Conservation (phyloP, 768 basidiomycete species). For the Tulasnella sp. region DNA sequence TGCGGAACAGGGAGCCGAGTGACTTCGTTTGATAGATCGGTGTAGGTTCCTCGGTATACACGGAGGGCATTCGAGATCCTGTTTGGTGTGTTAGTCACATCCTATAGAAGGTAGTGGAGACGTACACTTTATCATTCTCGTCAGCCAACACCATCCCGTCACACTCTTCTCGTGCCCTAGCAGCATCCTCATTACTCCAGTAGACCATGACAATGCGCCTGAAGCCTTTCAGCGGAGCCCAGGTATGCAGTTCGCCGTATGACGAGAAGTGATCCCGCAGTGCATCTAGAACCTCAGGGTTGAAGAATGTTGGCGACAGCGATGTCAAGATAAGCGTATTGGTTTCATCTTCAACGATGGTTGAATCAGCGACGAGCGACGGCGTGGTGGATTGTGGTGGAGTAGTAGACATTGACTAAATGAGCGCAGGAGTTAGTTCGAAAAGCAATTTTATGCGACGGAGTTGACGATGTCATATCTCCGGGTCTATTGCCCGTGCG, state of each 20-base stretch:
- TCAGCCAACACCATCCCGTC: conserved; percentile 46
- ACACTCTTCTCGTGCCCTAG: conserved; percentile 50
- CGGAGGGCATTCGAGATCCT: conserved; percentile 25
- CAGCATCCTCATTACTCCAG: conserved; percentile 46
- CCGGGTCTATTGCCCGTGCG: too few relatives aligned
- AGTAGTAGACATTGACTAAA: neutral
- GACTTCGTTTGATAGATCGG: conserved; percentile 33
- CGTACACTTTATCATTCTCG: conserved; percentile 27
- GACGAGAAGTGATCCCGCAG: conserved; percentile 57
- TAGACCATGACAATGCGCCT: conserved; percentile 76
- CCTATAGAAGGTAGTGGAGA: conserved; percentile 13
- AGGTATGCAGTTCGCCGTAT: conserved; percentile 76
- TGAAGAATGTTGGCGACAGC: conserved; percentile 67
- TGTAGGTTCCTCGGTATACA: conserved; percentile 63
- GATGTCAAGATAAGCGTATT: conserved; percentile 79
- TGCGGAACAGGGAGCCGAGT: conserved; percentile 27
- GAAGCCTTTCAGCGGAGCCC: conserved; percentile 79
- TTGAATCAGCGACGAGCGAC: conserved; percentile 7
- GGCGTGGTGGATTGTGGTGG: conserved; percentile 3
- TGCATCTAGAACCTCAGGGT: conserved; percentile 50
- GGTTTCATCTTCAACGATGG: conserved; percentile 30
- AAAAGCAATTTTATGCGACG: too few relatives aligned
- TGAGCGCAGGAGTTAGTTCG: neutral
- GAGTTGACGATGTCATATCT: too few relatives aligned
- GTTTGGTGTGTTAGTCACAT: conserved; percentile 32